Conservation (phyloP, 1,284 basidiomycete species). For the Kwoniella shivajii region DNA sequence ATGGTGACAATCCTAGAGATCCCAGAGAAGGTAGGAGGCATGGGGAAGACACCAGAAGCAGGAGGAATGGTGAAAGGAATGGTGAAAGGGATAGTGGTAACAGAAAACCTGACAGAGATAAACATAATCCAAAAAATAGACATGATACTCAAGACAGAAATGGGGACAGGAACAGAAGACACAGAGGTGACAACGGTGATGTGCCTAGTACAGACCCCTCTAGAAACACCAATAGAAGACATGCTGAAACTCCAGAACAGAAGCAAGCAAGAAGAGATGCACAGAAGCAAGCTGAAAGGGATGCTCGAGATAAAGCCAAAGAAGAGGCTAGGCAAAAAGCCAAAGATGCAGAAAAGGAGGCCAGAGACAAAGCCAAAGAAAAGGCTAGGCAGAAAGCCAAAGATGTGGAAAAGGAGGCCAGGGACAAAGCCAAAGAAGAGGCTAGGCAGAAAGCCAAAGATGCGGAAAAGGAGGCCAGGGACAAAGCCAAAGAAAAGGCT, state of each 20-base stretch:
- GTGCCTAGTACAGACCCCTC: not conserved
- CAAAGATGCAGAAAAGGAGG: constrained; percentile 4
- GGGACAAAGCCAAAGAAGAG: not conserved
- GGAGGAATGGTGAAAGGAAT: not conserved
- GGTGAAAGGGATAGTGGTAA: not conserved
- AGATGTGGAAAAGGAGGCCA: not conserved
- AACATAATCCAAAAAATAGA: not conserved
- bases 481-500: not conserved
- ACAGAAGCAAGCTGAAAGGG: not conserved
- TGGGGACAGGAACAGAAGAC: not conserved
- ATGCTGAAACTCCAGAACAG: not conserved
- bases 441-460: no score
- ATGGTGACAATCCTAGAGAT: not conserved
- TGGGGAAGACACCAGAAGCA: not conserved
- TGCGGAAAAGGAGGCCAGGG: not conserved
- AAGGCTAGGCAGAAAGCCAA: not conserved
- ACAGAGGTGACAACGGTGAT: not conserved
- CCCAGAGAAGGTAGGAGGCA: not conserved
- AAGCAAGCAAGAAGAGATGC: constrained; percentile 9
- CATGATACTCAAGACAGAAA: not conserved
- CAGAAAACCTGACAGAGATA: not conserved
- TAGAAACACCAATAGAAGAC: not conserved
- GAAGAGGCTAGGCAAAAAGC: not conserved
- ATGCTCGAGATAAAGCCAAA: constrained; percentile 1
- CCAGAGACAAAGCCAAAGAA: constrained; percentile 2